Conservation (phyloP, 2,329 filamentous ascomycete genomes). For the Colletotrichum liaoningense region DNA sequence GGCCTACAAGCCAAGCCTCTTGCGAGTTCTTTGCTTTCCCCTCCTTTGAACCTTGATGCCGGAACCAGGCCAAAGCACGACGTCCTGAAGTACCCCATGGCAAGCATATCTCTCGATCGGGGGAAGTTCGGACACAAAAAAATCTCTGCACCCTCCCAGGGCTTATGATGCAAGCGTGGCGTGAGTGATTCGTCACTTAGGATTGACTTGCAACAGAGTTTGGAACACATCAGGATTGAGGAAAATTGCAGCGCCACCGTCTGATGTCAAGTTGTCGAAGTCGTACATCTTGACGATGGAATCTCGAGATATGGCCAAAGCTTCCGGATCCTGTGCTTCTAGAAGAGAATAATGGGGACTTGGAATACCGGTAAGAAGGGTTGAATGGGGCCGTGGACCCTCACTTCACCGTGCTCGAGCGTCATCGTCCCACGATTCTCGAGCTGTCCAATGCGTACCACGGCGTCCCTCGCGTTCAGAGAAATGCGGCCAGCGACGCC, state of each 20-base stretch:
- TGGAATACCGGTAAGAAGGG: constrained; percentile 37
- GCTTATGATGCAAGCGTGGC: constrained; percentile 35
- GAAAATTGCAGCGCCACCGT: constrained; percentile 14
- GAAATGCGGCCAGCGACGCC: constrained; percentile 26
- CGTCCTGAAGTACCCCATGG: constrained; percentile 1
- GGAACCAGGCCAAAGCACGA: constrained; percentile 27
- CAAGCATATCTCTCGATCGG: constrained; percentile 22
- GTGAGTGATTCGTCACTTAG: constrained; percentile 32
- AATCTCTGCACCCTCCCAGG: constrained; percentile 25
- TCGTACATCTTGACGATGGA: constrained; percentile 3
- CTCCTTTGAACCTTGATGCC: constrained; percentile 34
- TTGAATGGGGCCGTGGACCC: constrained; percentile 37
- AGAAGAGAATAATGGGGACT: constrained; percentile 37
- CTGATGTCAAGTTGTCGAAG: constrained; percentile 14
- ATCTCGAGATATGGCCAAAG: constrained; percentile 36
- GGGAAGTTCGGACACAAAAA: constrained; percentile 33
- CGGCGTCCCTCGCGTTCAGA: constrained; percentile 31
- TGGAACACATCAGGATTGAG: neutral
- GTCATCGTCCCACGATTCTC: constrained; percentile 36
- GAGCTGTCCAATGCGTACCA: constrained; percentile 23
- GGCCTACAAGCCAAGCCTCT: neutral
- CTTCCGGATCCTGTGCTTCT: constrained; percentile 35
- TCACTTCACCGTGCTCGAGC: constrained; percentile 30
- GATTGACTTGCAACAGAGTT: constrained; percentile 12
- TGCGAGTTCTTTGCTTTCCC: neutral